Evolutionary conservation across 306 rosid genomes (phyloP).

Genomic region (Dryas drummondii): DNA sequence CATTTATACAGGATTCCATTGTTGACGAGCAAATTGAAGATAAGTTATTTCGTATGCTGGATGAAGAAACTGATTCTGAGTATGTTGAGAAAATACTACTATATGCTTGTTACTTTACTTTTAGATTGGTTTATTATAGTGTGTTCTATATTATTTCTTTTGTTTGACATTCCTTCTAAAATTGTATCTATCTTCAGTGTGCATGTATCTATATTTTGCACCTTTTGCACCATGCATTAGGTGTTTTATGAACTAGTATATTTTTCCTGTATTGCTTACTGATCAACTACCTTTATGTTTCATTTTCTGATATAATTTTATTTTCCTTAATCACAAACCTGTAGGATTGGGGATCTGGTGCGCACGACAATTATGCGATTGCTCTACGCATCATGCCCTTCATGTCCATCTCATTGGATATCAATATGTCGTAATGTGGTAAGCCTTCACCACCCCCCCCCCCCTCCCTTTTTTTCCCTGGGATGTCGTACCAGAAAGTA

Average conservation of each 20-base stretch:
- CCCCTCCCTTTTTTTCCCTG: neutral
- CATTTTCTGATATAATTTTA: neutral
- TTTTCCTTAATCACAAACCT: conserved; percentile 21
- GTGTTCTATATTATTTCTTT: conserved; percentile 11
- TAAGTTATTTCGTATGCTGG: conserved; percentile 84
- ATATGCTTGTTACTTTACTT: conserved; percentile 9
- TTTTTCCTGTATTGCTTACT: too few species aligned
- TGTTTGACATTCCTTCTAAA: neutral
- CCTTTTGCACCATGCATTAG: neutral
- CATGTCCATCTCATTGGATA: conserved; percentile 86
- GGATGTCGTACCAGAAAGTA: neutral
- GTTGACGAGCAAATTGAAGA: conserved; percentile 88
- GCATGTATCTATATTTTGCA: neutral
- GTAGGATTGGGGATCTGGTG: conserved; percentile 79
- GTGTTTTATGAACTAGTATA: neutral
- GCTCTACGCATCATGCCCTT: conserved; percentile 89
- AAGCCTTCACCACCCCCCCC: conserved; percentile 17
- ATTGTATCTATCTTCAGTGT: neutral
- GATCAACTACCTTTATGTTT: too few species aligned
- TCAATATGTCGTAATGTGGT: conserved; percentile 87
- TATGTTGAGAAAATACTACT: conserved; percentile 39
- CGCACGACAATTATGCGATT: conserved; percentile 78
- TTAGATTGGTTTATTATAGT: conserved; percentile 1
- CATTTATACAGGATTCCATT: conserved; percentile 66
- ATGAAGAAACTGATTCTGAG: conserved; percentile 98